Evolutionary conservation across 1,284 basidiomycete species (phyloP).

Genomic region (Ustilago trichophora): DNA sequence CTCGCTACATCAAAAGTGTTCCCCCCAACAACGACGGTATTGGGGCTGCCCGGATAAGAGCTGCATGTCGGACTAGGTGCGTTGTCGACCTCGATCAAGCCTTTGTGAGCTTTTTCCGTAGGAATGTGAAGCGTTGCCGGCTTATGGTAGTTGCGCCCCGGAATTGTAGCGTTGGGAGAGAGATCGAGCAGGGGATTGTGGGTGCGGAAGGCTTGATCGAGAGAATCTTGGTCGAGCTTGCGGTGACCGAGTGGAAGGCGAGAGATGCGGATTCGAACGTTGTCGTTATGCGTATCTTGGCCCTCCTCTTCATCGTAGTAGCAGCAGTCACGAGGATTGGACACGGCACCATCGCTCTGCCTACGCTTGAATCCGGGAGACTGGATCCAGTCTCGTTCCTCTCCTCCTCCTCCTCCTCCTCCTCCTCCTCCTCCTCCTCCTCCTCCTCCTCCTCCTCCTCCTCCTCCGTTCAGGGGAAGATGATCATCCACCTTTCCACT

Average conservation of each 20-base stretch:
- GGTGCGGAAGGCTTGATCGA: constrained; percentile 19
- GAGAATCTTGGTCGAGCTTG: constrained; percentile 1
- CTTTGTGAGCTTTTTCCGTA: neutral
- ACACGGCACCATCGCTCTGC: constrained; percentile 9
- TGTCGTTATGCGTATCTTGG: neutral
- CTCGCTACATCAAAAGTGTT: neutral
- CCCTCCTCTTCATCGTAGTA: neutral
- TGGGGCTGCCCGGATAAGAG: neutral
- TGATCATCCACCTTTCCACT: constrained; percentile 7
- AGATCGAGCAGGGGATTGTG: constrained; percentile 5
- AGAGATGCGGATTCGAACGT: constrained; percentile 8
- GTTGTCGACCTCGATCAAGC: neutral
- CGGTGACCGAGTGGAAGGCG: constrained; percentile 19
- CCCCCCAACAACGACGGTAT: neutral
- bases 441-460: neutral
- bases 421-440: neutral
- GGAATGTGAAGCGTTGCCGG: constrained; percentile 12
- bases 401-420: neutral
- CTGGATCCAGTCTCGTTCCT: constrained; percentile 5
- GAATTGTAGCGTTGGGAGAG: neutral
- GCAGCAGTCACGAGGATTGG: neutral
- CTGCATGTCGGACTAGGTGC: neutral
- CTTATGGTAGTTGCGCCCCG: neutral
- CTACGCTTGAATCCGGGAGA: constrained; percentile 6
- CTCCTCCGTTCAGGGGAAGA: neutral